Base-by-base conservation (phyloP, 2,329 filamentous ascomycete species). In the Alternaria dauci region DNA sequence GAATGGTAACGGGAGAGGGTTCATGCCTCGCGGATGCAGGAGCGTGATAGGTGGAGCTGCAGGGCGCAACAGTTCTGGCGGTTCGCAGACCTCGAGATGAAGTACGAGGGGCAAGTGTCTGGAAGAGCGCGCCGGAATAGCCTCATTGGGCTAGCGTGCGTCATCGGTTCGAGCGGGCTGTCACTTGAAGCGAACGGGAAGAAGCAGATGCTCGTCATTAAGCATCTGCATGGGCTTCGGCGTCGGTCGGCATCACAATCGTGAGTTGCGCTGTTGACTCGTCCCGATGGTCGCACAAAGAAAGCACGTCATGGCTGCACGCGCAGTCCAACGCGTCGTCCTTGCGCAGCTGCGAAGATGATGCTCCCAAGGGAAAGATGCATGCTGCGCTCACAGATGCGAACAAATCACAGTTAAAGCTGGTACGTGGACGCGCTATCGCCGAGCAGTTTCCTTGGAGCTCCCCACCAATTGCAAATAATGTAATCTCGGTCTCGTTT, bases 171-270 rank as follows among this genome's bases (percentile, higher is more conserved):
- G 20, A 48, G 48, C 53, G 55, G 56, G 55, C 58, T 50, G 60
- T 59, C 36, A 36, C 54, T 58, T 58, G 55, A 59, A 60, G 57
- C 60, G 46, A 63, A 62, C 62, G 66, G 62, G 59, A 66, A 58
- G 56, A 53, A 55, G 57, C 64, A 67, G 61, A 65, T 56, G 69
- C 62, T 71, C 62, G 66, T 69, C 66, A 70, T 71, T 58, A 58
- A 63, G 53, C 62, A 50, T 65, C 52, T 65, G 63, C 63, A 64
- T 64, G 48, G 55, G 60, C 52, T 62, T 53, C 64, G 53, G 54
- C 59, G 46, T 64, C 57, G 57, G 55, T 59, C 53, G 61, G 59
- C 62, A 61, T 59, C 42, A 28, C 57, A 46, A 55, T 56, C 52
- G 52, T 28, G 61, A 36, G 41, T 38, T 41, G 47, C 54, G 39